Evolutionary conservation across 495 filamentous ascomycete genomes (phyloP).

Genomic region (Aspergillus sclerotioniger): DNA sequence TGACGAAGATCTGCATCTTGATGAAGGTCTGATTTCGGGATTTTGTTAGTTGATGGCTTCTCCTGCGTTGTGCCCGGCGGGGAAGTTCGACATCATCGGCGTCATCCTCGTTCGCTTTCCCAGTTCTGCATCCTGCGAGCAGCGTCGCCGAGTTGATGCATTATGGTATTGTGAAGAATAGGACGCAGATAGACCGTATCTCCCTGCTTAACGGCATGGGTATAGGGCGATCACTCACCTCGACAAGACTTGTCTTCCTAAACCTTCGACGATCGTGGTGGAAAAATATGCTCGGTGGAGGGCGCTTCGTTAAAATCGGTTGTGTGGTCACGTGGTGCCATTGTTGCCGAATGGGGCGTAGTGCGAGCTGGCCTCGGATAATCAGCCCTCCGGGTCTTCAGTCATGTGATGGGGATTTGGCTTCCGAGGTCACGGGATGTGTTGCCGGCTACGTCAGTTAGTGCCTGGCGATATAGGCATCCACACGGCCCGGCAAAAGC

Average conservation of each 20-base stretch:
- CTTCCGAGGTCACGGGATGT: no score
- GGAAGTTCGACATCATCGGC: neutral
- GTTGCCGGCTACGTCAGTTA: neutral
- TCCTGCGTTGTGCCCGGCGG: neutral
- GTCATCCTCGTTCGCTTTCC: neutral
- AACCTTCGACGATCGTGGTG: slow-evolving; percentile 47
- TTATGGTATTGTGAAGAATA: neutral
- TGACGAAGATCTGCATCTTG: slow-evolving; percentile 99
- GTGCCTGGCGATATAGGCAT: slow-evolving; percentile 2
- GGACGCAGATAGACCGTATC: neutral
- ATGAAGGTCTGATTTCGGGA: slow-evolving; percentile 45
- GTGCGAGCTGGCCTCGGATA: slow-evolving; percentile 6
- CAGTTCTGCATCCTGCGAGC: neutral
- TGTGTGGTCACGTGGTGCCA: slow-evolving; percentile 46
- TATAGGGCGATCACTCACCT: slow-evolving; percentile 38
- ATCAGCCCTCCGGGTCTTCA: slow-evolving; percentile 8
- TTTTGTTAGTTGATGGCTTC: slow-evolving; percentile 2
- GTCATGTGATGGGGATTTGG: slow-evolving; percentile 13
- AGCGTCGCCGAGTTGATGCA: neutral
- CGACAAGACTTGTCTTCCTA: slow-evolving; percentile 58
- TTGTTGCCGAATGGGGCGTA: slow-evolving; percentile 11
- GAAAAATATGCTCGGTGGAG: slow-evolving; percentile 32
- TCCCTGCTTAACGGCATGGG: neutral
- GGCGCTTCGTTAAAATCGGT: slow-evolving; percentile 43
- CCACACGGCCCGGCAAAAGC: neutral